These are phyloP conservation scores for Malassezia slooffiae DNA, from an alignment of 1,284 basidiomycete species.

Conservation along the genomic window DNA sequence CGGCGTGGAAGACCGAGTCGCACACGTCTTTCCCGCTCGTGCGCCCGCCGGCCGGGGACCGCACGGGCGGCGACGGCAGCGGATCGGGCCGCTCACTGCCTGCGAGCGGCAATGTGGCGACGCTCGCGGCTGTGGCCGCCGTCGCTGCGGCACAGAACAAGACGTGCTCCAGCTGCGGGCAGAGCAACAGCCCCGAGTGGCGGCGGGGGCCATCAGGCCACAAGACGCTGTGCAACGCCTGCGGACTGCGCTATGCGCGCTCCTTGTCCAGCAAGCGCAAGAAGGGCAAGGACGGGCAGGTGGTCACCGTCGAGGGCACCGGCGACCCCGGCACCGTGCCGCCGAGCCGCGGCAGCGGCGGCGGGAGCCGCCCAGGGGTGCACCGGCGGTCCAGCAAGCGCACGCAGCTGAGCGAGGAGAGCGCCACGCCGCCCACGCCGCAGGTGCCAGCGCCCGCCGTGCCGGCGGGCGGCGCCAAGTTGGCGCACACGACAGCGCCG, in stretches of 20 bases:
- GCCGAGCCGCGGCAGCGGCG: conserved; percentile 31
- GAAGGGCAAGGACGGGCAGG: conserved; percentile 28
- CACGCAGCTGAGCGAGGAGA: conserved; percentile 16
- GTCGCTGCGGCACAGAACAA: conserved; percentile 19
- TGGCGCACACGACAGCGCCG: no score
- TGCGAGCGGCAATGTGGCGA: conserved; percentile 6
- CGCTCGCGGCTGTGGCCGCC: conserved; percentile 16
- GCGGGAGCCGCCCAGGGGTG: conserved; percentile 28
- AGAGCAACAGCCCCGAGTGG: conserved; percentile 76
- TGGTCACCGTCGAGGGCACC: conserved; percentile 27
- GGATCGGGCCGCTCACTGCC: background rate
- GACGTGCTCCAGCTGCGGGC: conserved; percentile 45
- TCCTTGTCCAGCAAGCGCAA: conserved; percentile 33
- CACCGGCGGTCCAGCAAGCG: conserved; percentile 29
- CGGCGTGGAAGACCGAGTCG: background rate
- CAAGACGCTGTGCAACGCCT: conserved; percentile 45
- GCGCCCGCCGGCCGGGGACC: no score
- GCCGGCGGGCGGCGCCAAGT: background rate
- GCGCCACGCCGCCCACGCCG: conserved; percentile 40
- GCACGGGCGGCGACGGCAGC: background rate
- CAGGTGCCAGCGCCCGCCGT: no score
- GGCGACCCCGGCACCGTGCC: conserved; percentile 30
- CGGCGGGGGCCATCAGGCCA: conserved; percentile 54
- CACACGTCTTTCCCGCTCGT: background rate
- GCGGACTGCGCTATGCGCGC: conserved; percentile 41